Conservation (phyloP, 768 basidiomycete species). For the Exsudoporus frostii region DNA sequence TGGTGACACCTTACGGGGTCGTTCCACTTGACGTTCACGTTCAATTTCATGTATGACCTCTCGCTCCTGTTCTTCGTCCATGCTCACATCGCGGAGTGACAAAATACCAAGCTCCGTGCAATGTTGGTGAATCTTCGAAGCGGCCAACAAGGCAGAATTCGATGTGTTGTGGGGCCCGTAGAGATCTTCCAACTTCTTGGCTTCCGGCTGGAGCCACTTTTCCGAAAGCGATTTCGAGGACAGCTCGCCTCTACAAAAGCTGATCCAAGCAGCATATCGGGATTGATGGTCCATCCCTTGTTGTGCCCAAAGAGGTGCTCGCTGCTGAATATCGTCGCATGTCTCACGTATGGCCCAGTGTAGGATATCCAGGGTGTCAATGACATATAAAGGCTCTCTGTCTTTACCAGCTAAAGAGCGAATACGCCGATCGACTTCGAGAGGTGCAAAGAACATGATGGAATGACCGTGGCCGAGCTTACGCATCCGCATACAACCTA, state of each 20-base stretch:
- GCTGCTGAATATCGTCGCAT: slow-evolving; percentile 39
- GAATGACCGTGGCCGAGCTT: slow-evolving; percentile 46
- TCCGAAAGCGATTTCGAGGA: neutral
- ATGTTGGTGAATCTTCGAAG: slow-evolving; percentile 9
- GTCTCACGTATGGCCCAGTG: slow-evolving; percentile 46
- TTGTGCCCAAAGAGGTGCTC: slow-evolving; percentile 41
- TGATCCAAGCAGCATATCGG: slow-evolving; percentile 18
- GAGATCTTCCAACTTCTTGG: slow-evolving; percentile 36
- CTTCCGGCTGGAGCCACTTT: slow-evolving; percentile 41
- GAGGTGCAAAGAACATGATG: slow-evolving; percentile 45
- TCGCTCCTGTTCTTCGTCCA: slow-evolving; percentile 51
- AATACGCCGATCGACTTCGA: slow-evolving; percentile 38
- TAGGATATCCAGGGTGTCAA: slow-evolving; percentile 34
- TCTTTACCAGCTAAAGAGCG: slow-evolving; percentile 23
- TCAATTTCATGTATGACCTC: slow-evolving; percentile 46
- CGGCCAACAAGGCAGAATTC: neutral
- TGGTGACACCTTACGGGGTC: slow-evolving; percentile 29
- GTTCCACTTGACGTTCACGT: slow-evolving; percentile 38
- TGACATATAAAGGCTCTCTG: neutral
- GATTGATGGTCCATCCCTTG: slow-evolving; percentile 29
- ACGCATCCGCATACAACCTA: slow-evolving; percentile 55
- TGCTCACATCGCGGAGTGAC: slow-evolving; percentile 13
- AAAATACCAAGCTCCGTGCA: slow-evolving; percentile 18
- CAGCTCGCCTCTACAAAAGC: neutral
- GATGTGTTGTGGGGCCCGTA: slow-evolving; percentile 18